These are phyloP conservation scores for Suhomyces wounanorum DNA, from an alignment of 1,139 yeast species.

Conservation along the genomic window DNA sequence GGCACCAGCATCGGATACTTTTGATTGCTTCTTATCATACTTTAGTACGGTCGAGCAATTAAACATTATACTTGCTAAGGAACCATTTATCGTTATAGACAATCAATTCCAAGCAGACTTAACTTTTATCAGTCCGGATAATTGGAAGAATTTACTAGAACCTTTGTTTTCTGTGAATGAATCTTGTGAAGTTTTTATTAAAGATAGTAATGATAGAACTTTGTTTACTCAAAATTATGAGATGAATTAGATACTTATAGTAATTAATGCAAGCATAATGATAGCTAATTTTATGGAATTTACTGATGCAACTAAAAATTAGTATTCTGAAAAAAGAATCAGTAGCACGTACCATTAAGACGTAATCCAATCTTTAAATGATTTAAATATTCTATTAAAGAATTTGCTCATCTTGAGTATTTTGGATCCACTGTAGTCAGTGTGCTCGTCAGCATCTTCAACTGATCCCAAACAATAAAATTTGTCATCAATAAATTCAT, in stretches of 20 bases:
- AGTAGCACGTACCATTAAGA: not conserved
- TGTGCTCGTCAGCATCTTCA: not conserved
- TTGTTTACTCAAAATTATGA: not conserved
- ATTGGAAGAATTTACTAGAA: slow-evolving; percentile 34
- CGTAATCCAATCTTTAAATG: not conserved
- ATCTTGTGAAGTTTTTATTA: slow-evolving; percentile 24
- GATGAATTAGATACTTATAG: not conserved
- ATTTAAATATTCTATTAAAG: not conserved
- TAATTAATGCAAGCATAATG: not conserved
- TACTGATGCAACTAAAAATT: slow-evolving; percentile 1
- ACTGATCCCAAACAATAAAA: slow-evolving; percentile 5
- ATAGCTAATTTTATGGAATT: not conserved
- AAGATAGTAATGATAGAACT: slow-evolving; percentile 13
- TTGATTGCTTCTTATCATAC: slow-evolving; percentile 30
- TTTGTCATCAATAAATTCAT: not conserved
- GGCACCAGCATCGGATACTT: slow-evolving; percentile 23
- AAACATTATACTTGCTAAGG: slow-evolving; percentile 25
- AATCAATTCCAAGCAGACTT: not conserved
- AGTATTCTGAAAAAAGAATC: not conserved
- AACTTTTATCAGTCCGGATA: slow-evolving; percentile 19
- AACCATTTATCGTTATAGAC: not conserved
- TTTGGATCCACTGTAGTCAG: not conserved
- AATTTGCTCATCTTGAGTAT: not conserved
- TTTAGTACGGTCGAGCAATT: slow-evolving; percentile 30
- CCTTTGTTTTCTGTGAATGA: slow-evolving; percentile 26